These are phyloP conservation scores for Cenococcum geophilum DNA, from an alignment of 495 filamentous ascomycete species.

Conservation along the genomic window DNA sequence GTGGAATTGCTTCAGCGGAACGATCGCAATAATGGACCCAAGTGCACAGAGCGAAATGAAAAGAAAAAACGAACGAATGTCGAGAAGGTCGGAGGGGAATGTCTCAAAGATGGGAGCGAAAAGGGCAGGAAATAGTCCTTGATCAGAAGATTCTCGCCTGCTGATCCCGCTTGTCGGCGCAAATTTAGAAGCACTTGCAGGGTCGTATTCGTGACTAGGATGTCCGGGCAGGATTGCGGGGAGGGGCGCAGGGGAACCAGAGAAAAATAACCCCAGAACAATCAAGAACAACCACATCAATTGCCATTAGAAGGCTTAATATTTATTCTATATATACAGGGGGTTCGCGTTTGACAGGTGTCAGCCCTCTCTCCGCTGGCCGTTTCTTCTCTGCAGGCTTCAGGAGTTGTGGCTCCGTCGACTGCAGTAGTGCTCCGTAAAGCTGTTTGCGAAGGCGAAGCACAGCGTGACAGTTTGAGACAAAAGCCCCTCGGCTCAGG, in stretches of 20 bases:
- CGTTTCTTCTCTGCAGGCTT: not conserved
- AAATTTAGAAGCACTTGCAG: constrained; percentile 6
- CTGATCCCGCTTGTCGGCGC: not conserved
- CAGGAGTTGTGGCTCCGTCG: not conserved
- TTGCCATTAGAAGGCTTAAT: not conserved
- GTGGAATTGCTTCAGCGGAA: not conserved
- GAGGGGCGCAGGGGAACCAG: not conserved
- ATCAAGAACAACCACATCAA: not conserved
- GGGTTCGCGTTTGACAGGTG: not conserved
- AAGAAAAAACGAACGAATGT: constrained; percentile 4
- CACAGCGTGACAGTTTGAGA: not conserved
- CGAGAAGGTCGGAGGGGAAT: not conserved
- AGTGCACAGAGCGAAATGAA: not conserved
- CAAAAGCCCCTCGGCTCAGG: not conserved
- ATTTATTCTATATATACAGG: constrained; percentile 5
- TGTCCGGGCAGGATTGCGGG: not conserved
- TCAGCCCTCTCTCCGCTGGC: not conserved
- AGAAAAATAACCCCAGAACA: no score
- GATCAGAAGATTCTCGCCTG: not conserved
- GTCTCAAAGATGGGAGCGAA: not conserved
- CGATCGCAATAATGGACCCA: not conserved
- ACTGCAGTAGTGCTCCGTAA: not conserved
- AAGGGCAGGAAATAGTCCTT: not conserved
- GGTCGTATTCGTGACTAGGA: not conserved
- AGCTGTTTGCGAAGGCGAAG: not conserved